Percentiles rank a stretch among this genome's conserved stretches.
phyloP scores from a whole-genome alignment of 176 grass and related monocot genomes.

The Pharus latifolius region DNA sequence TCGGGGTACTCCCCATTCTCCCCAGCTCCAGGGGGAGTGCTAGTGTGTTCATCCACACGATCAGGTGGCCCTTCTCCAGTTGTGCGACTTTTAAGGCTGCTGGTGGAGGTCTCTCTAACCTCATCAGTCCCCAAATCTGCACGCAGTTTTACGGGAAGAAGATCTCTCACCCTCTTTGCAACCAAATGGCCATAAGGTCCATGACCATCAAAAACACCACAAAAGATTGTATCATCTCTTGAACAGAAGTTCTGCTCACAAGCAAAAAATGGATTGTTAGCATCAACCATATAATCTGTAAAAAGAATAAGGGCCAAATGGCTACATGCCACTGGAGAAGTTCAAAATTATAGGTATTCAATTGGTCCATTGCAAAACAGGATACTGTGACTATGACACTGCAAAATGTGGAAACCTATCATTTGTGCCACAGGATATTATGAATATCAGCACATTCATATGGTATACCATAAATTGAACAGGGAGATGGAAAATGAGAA shows the following conservation, averaged over 20 bases:
- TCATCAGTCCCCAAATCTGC: constrained; percentile 28
- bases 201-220: constrained; percentile 93
- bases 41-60: constrained; percentile 12
- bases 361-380: no score
- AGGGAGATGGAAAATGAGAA: background rate
- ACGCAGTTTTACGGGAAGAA: constrained; percentile 60
- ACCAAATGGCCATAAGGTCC: constrained; percentile 88
- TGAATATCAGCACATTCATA: background rate
- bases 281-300: background rate
- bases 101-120: constrained; percentile 20
- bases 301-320: no score
- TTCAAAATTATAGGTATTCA: no score
- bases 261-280: constrained; percentile 10
- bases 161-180: constrained; percentile 90
- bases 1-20: constrained; percentile 44
- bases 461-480: constrained; percentile 5
- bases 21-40: constrained; percentile 20
- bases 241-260: constrained; percentile 73
- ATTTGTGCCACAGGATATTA: no score
- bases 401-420: no score
- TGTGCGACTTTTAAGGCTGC: constrained; percentile 31
- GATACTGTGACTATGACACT: no score
- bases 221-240: constrained; percentile 73
- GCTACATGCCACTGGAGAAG: no score
- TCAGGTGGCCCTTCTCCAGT: constrained; percentile 19